phyloP scores from a whole-genome alignment of 129 eudicot genomes.

The sunflower (Helianthus annuus) region DNA sequence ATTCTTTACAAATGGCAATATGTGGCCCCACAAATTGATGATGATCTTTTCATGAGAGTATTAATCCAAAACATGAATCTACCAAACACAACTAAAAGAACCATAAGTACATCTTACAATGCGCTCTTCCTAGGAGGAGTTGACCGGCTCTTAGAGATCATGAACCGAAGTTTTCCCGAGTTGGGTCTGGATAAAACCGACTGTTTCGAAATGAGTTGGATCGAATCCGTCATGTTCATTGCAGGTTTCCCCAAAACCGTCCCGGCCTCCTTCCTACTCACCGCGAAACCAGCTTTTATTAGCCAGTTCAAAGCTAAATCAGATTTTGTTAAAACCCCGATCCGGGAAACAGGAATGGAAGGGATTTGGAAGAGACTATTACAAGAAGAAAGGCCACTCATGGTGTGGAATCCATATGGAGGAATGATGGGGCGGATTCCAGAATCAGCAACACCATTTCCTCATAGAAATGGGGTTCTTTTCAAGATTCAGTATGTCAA shows the following conservation, averaged over 20 bases:
- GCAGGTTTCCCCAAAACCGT: conserved; percentile 33
- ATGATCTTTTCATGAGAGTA: conserved; percentile 43
- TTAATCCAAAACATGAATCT: conserved; percentile 9
- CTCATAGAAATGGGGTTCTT: conserved; percentile 39
- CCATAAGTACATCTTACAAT: conserved; percentile 32
- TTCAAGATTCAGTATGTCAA: conserved; percentile 39
- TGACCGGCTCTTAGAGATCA: conserved; percentile 11
- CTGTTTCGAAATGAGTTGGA: conserved; percentile 43
- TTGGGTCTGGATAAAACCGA: conserved; percentile 31
- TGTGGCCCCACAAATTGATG: conserved; percentile 33
- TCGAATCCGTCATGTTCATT: conserved; percentile 37
- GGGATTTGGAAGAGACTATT: conserved; percentile 33
- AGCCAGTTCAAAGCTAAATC: conserved; percentile 42
- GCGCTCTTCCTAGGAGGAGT: conserved; percentile 40
- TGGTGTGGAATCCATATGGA: conserved; percentile 45
- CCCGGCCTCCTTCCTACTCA: conserved; percentile 32
- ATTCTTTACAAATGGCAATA: conserved; percentile 39
- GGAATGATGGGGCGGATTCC: conserved; percentile 40
- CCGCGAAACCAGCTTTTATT: conserved; percentile 30
- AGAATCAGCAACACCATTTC: conserved; percentile 43
- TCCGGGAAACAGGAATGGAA: conserved; percentile 36
- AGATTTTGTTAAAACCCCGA: conserved; percentile 33
- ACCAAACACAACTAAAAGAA: conserved; percentile 28
- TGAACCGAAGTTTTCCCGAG: conserved; percentile 34
- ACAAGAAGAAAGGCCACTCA: conserved; percentile 23